These are phyloP conservation scores for Picochlorum sp. DNA, from an alignment of 139 green algal species.

Conservation along the genomic window DNA sequence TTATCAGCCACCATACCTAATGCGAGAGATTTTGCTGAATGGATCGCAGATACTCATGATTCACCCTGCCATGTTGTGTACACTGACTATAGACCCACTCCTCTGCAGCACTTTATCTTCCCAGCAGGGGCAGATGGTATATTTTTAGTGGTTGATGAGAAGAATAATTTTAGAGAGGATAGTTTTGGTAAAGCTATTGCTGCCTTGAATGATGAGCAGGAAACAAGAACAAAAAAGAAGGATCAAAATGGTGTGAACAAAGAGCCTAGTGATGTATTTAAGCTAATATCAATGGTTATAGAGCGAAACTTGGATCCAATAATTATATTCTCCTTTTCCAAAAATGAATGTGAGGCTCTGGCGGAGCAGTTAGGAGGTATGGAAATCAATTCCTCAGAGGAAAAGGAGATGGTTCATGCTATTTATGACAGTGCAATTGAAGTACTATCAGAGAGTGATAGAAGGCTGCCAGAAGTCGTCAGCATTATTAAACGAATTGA, in stretches of 20 bases:
- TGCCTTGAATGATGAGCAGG: constrained; percentile 20
- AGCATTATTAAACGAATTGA: constrained; percentile 47
- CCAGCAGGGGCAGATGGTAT: constrained; percentile 51
- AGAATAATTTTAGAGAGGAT: constrained; percentile 49
- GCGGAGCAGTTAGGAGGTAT: constrained; percentile 21
- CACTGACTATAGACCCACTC: constrained; percentile 74
- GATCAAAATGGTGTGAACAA: constrained; percentile 11
- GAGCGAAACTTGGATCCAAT: constrained; percentile 70
- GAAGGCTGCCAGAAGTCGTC: constrained; percentile 36
- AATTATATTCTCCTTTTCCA: constrained; percentile 76
- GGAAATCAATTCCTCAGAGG: constrained; percentile 26
- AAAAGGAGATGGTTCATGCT: constrained; percentile 45
- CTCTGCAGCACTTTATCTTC: constrained; percentile 70
- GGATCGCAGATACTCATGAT: constrained; percentile 55
- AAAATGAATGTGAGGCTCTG: constrained; percentile 55
- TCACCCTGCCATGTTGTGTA: constrained; percentile 56
- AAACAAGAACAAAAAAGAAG: constrained; percentile 6
- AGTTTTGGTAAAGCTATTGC: constrained; percentile 56
- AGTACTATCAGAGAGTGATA: constrained; percentile 50
- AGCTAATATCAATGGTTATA: constrained; percentile 84
- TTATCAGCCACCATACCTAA: constrained; percentile 79
- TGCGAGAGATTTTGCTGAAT: constrained; percentile 66
- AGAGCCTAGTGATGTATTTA: constrained; percentile 67
- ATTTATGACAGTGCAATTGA: constrained; percentile 59
- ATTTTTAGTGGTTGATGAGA: constrained; percentile 55